Base-by-base conservation (phyloP, 2,329 filamentous ascomycete genomes). In the Fusarium anthophilum region DNA sequence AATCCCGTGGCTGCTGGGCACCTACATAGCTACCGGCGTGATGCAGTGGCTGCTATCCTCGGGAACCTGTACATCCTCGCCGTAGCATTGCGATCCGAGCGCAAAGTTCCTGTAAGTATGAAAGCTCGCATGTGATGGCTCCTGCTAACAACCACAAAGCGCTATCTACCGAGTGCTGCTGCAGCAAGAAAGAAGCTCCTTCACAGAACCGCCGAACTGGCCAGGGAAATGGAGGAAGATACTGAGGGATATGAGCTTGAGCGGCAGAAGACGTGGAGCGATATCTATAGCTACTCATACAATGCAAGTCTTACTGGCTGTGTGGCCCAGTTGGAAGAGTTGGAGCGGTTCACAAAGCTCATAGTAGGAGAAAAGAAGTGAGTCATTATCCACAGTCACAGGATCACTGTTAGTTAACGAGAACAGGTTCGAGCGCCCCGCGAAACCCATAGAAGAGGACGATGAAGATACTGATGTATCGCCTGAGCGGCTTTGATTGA, bases 21-120 rank as follows among this genome's bases (percentile, higher is more conserved):
- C 26, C 82, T 91, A 8, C 82, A 90, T 14, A 81, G 83, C 10
- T 86, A 85, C 66, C 84, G 89, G 17, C 83, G 89, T 48, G 89
- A 91, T 75, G 87, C 89, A 15, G 88, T 90, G 6, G 89, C 89
- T 9, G 83, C 87, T 5, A 86, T 91, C 26, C 79, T 91, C 9
- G 88, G 87, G 67, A 90, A 90, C 73, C 76, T 91, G 7, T 91
- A 90, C 74, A 84, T 90, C 48, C 81, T 91, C 2, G 88, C 88
- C 1, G 88, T 88, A 1, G 89, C 89, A 11, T 78, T 91, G 44
- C 82, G 87, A 39, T 85, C 86, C 0, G 82, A 86, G 53, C 81
- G 84, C 32, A 85, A 84, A 74, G 86, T 89, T 5, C 87, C 87
- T 10, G 85, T 86, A 77, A 75, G 84, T 77, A 24, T 30, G 18